phyloP scores from a whole-genome alignment of 2,329 filamentous ascomycete genomes.

The Didymosphaeria variabile region DNA sequence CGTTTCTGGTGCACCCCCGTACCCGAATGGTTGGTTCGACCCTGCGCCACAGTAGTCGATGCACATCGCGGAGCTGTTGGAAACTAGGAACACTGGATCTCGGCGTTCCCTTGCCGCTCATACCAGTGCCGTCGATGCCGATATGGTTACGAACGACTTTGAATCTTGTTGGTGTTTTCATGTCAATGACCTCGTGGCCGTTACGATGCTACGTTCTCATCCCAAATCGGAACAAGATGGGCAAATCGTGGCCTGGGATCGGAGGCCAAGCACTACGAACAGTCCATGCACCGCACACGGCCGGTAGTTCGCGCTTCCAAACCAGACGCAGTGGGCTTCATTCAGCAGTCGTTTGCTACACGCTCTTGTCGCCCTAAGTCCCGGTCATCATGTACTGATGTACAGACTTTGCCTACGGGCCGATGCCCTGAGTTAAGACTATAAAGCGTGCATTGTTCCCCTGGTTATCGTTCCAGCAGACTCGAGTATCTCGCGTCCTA shows the following conservation, averaged over 20 bases:
- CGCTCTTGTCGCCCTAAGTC: neutral
- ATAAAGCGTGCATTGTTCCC: neutral
- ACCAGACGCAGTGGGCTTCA: neutral
- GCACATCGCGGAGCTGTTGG: neutral
- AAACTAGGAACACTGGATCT: neutral
- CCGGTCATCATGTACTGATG: neutral
- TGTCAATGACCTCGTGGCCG: neutral
- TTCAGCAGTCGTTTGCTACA: neutral
- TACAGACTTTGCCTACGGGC: neutral
- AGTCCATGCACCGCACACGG: neutral
- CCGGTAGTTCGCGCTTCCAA: neutral
- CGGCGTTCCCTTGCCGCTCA: neutral
- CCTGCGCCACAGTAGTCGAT: neutral
- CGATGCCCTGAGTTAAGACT: neutral
- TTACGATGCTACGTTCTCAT: neutral
- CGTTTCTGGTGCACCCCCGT: neutral
- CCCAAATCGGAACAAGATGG: neutral
- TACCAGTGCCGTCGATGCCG: neutral
- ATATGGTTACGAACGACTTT: neutral
- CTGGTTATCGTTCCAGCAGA: neutral
- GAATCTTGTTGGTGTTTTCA: neutral
- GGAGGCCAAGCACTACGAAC: neutral
- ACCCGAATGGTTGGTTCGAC: neutral
- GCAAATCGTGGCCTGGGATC: neutral
- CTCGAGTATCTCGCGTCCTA: neutral